Base-by-base conservation (phyloP, 78 protist genomes). In the Parvularia atlantis region DNA sequence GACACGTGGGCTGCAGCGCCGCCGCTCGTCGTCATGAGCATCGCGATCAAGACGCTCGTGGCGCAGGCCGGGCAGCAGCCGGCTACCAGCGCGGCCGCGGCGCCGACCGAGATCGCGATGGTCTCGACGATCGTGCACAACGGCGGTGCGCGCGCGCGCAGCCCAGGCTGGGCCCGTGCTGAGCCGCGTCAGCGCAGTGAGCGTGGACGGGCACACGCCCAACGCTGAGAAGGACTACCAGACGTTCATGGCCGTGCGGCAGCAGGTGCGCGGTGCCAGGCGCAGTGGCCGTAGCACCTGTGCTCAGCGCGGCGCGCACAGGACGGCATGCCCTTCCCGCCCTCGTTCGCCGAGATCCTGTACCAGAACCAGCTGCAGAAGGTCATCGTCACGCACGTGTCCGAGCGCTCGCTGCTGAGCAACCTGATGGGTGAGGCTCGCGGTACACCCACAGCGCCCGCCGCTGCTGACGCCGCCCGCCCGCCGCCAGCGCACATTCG, bases 1-100 rank as follows among this genome's bases (percentile, higher is more conserved):
- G n/a, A n/a, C n/a, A n/a, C n/a, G n/a, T n/a, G n/a, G n/a, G 66
- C 69, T 36, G 65, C 69, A 39, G 35, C 78, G 22, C 94, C 93
- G 54, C 86, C 89, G 24, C 82, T 88, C 7, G 57, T 40, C 1
- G 85, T 82, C 44, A 24, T 82, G 74, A 20, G 69, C 26, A 31
- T 89, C 22, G 16, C 36, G 57, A 0, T 78, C 58, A 66, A 73
- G 56, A 77, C 88, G 30, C 30, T 74, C 39, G 30, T 70, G 28
- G 53, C 53, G 43, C 48, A 3, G 26, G 36, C 39, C 57, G 41
- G 35, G 35, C 78, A 48, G 52, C 0, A 26, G 22, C 16, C 69
- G 73, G 84, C 77, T 41, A 28, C 77, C 56, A 53, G 35, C 50
- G 5, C 63, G 65, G 59, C 53, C 61, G 1, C 37, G 53, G 3